Base-by-base conservation (phyloP, 768 basidiomycete species). In the Serendipita vermifera region DNA sequence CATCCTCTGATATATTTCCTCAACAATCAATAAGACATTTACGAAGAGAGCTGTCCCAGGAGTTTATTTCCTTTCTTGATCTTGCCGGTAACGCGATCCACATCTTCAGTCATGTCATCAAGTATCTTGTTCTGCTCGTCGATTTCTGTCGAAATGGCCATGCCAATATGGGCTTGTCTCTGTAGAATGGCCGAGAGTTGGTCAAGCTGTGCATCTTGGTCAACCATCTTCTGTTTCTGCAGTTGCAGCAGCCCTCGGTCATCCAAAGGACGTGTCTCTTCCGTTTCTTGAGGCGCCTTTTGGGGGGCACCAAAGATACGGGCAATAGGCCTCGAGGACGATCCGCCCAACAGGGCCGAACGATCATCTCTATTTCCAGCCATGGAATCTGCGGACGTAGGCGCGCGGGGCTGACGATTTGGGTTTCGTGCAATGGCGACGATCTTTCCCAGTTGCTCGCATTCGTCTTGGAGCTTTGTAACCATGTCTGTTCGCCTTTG, bases 401-500 rank as follows among this genome's bases (percentile, higher is more conserved):
- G 15, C 3, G 63, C 58, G 39, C 33, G 48, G 33, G 54, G 56
- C 36, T 35, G 64, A 43, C 40, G 64, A 38, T 73, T 73, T 26
- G 68, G 73, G 62, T 78, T 79, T 58, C 78, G 77, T 29, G 67
- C 83, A 41, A 87, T 79, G 32, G 87, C 85, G 38, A 90, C 83
- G 75, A 94, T 87, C 74, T 80, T 81, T 35, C 80, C 79, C 57
- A 96, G 73, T 72, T 85, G 87, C 72, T 87, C 87, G 71, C 87
- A 85, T 66, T 97, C 93, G 65, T 92, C 90, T 69, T 86, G 85
- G 62, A 97, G 72, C 58, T 84, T 75, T 55, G 83, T 85, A 53
- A 92, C 81, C 82, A 96, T 83, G 64, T 92, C 93, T 59, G 83
- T 83, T 59, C 94, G 75, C 56, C 94, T 73, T 69, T 85, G 83